phyloP scores from a whole-genome alignment of 768 basidiomycete species.

The Pleurotus sapidus region DNA sequence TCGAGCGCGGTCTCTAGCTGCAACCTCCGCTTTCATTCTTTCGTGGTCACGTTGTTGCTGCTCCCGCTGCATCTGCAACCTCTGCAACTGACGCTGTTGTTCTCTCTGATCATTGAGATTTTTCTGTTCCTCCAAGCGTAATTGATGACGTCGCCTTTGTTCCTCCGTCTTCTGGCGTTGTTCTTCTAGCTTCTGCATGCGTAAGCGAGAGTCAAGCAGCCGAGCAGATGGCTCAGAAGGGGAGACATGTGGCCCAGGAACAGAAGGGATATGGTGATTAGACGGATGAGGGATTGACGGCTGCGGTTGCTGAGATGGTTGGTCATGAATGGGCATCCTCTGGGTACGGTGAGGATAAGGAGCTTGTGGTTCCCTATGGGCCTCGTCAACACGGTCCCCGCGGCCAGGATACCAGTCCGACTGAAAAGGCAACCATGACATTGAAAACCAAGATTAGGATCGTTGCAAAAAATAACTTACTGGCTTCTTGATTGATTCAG shows the following conservation, averaged over 20 bases:
- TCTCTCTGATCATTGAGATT: slow-evolving; percentile 14
- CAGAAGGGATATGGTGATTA: background rate
- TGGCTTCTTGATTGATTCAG: background rate
- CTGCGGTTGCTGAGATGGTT: background rate
- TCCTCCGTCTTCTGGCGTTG: slow-evolving; percentile 15
- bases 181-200: slow-evolving; percentile 10
- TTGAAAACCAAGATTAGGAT: background rate
- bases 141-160: slow-evolving; percentile 17
- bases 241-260: background rate
- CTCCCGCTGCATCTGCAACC: slow-evolving; percentile 21
- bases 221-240: background rate
- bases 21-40: slow-evolving; percentile 20
- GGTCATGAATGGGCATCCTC: slow-evolving; percentile 6
- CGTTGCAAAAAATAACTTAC: background rate
- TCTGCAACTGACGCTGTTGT: slow-evolving; percentile 21
- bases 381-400: background rate
- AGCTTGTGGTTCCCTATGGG: background rate
- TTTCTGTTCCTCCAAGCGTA: slow-evolving; percentile 13
- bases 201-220: slow-evolving; percentile 7
- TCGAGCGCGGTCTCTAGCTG: slow-evolving; percentile 19
- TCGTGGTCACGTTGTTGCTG: slow-evolving; percentile 20
- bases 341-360: slow-evolving; percentile 2
- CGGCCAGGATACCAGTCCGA: background rate
- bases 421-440: background rate
- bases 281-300: background rate